Evolutionary conservation across 352 stramenopile species (phyloP), one percentile per base, ranked within the genome.

Genomic region (Globisporangium radiosum): DNA sequence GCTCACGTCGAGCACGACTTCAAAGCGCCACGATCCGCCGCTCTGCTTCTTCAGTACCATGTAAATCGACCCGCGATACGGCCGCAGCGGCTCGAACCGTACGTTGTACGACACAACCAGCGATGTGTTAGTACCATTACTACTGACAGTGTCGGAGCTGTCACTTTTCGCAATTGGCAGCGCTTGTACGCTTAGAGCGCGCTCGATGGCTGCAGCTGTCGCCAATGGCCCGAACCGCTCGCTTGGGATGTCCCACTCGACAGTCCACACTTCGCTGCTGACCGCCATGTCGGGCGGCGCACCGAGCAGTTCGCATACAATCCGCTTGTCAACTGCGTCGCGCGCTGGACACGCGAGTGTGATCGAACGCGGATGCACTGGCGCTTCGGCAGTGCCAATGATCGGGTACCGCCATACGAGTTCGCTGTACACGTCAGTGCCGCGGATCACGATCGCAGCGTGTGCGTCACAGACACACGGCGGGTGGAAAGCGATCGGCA

Each of bases 401-500:
- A 94, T 70, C 7, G 81, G 82, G 53, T 92, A 94, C 51, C 70
- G 54, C 85, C 85, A 94, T 49, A 90, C 79, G 2, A 94, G 71
- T 47, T 91, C 83, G 1, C 66, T 56, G 40, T 88, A 90, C 8
- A 83, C 71, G 7, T 86, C 77, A n/a, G 71, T 68, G 8, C 85
- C 82, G 33, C 73, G 72, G 11, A 94, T 76, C 0, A 90, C 69
- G 1, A 94, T 78, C 53, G 90, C 72, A 0, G 78, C 80, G n/a
- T 71, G 75, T 3, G 73, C 75, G 59, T 90, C 81, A 25, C 75
- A 85, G 11, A 92, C 85, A 45, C 60, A 76, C 43, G 76, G 71
- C 25, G 94, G 94, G 4, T 87, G 55, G 62, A 98, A 98, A 6
- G 75, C 91, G 43, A 98, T 92, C 1, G 94, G 92, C 1, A 98